Percentiles rank a stretch among this genome's conserved stretches.
phyloP scores from a whole-genome alignment of 1,139 yeast species.

The Yamadazyma spencermartinsiae region DNA sequence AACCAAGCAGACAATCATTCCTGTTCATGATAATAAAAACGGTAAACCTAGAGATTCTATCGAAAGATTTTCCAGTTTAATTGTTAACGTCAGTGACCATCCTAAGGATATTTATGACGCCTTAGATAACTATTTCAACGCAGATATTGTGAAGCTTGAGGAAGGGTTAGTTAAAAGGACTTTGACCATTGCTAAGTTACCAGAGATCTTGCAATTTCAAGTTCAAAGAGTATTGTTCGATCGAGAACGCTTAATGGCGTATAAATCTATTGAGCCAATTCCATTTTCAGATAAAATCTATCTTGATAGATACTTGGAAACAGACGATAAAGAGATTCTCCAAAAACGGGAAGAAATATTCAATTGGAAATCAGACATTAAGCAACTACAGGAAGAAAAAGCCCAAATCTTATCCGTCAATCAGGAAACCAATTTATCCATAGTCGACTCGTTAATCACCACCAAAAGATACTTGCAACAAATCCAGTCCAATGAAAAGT shows the following conservation, averaged over 20 bases:
- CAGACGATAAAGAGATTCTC: constrained; percentile 58
- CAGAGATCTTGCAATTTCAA: constrained; percentile 84
- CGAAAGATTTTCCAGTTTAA: constrained; percentile 77
- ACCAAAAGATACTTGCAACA: constrained; percentile 57
- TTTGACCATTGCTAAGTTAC: constrained; percentile 68
- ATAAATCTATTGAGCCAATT: constrained; percentile 79
- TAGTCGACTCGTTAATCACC: constrained; percentile 46
- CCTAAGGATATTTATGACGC: constrained; percentile 91
- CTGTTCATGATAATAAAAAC: constrained; percentile 27
- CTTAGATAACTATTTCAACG: constrained; percentile 79
- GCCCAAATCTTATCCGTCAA: constrained; percentile 43
- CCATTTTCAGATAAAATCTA: constrained; percentile 77
- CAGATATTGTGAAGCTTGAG: constrained; percentile 67
- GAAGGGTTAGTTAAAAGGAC: constrained; percentile 75
- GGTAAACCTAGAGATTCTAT: constrained; percentile 67
- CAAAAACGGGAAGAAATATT: constrained; percentile 58
- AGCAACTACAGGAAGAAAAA: constrained; percentile 43
- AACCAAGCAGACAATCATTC: constrained; percentile 46
- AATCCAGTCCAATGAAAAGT: constrained; percentile 25
- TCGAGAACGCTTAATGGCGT: constrained; percentile 67
- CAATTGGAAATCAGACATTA: constrained; percentile 61
- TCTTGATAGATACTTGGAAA: constrained; percentile 84
- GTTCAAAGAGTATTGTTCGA: constrained; percentile 93
- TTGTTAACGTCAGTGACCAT: constrained; percentile 84
- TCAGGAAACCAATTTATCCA: constrained; percentile 50